phyloP scores from a whole-genome alignment of 257 asterid genomes.

The Solanum lignicaule region DNA sequence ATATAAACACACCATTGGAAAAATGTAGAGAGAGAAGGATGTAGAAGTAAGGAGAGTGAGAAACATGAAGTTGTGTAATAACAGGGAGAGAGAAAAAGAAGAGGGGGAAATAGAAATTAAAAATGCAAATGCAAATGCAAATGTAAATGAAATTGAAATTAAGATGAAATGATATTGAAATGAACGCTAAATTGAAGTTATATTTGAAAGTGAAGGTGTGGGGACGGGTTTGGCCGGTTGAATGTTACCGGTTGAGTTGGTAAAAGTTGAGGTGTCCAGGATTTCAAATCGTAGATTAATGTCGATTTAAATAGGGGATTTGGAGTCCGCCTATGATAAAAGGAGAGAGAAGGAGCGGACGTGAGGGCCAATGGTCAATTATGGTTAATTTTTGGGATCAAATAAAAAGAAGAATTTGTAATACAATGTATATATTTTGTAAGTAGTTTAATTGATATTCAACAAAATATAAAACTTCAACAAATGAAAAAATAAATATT shows the following conservation, averaged over 20 bases:
- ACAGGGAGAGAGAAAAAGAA: background rate
- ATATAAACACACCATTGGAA: background rate
- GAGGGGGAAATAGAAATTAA: conserved; percentile 16
- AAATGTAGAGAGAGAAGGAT: conserved; percentile 31
- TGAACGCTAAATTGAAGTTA: conserved; percentile 29
- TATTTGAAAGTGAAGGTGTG: background rate
- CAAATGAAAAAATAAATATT: too few species aligned
- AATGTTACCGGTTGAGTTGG: conserved; percentile 1
- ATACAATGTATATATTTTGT: too few species aligned
- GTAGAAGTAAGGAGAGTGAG: conserved; percentile 12
- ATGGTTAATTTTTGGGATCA: background rate
- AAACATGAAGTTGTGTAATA: background rate
- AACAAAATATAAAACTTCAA: too few species aligned
- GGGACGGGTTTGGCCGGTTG: conserved; percentile 11
- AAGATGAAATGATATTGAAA: conserved; percentile 28
- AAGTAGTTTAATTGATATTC: too few species aligned
- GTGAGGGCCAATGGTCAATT: conserved; percentile 3
- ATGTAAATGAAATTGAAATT: conserved; percentile 14
- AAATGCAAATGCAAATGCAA: conserved; percentile 20
- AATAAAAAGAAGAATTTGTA: background rate
- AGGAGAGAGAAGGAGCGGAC: conserved; percentile 2
- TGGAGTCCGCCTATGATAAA: conserved; percentile 27
- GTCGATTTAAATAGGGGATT: background rate
- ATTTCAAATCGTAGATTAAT: background rate
- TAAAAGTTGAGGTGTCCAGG: conserved; percentile 10